Evolutionary conservation across 768 basidiomycete species (phyloP).

Genomic region (Chalciporus piperatus): DNA sequence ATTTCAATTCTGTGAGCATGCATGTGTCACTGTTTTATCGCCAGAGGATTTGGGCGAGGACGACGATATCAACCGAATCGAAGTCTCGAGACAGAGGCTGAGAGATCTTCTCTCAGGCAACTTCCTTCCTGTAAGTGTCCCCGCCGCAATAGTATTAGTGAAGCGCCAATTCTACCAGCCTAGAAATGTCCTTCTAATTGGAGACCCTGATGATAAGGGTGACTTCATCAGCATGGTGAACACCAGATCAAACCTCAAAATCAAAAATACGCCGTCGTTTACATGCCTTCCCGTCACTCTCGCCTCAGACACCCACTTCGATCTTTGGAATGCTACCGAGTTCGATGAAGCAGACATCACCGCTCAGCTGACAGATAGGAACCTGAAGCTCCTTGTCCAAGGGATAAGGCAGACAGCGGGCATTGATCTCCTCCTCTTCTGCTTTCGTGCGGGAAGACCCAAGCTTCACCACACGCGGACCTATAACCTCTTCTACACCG

Average conservation of each 20-base stretch:
- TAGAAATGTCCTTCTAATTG: constrained; percentile 18
- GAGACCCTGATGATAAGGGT: constrained; percentile 13
- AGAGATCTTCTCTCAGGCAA: constrained; percentile 5
- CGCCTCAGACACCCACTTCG: constrained; percentile 11
- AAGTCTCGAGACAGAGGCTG: constrained; percentile 11
- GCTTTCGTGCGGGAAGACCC: constrained; percentile 25
- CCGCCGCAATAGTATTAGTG: background rate
- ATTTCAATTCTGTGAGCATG: constrained; percentile 35
- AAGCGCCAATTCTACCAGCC: constrained; percentile 10
- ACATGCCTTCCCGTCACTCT: constrained; percentile 3
- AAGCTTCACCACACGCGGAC: constrained; percentile 19
- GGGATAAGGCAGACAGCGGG: constrained; percentile 12
- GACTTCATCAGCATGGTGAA: constrained; percentile 10
- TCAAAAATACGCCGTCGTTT: background rate
- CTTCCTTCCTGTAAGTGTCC: constrained; percentile 14
- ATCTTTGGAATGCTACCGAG: constrained; percentile 14
- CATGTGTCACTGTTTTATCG: constrained; percentile 33
- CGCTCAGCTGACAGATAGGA: constrained; percentile 12
- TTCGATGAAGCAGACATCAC: constrained; percentile 15
- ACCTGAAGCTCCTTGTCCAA: constrained; percentile 13
- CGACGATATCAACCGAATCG: constrained; percentile 6
- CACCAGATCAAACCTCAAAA: background rate
- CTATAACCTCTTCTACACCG: constrained; percentile 30
- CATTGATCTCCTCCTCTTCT: constrained; percentile 27
- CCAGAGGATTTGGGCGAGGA: background rate